Evolutionary conservation across 371 early-diverging fungal species (phyloP), one percentile per base, ranked within the genome.

Genomic region (Mortierella sp.): DNA sequence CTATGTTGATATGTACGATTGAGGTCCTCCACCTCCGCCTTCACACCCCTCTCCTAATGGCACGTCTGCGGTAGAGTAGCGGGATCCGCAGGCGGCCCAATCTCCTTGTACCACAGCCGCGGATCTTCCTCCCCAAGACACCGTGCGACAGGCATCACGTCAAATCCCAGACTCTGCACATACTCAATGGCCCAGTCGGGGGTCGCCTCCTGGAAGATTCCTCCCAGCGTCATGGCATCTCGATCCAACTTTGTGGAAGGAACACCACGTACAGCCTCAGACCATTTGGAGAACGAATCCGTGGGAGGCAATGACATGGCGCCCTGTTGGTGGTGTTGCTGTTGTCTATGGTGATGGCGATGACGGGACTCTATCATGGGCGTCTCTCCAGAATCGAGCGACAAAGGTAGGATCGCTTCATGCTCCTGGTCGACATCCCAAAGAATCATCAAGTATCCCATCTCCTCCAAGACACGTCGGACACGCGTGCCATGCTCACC

Each of bases 401-500:
- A 46, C 27, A 13, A 47, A 12, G 46, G 45, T 2, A 7, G n/a
- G 9, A 14, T 13, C 8, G 38, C 2, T 10, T 43, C 52, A 14
- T 31, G 24, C 38, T 49, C 24, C 5, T 55, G 83, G 62, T 86
- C 84, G 0, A 84, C 82, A 50, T 86, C 84, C 86, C 86, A 86
- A 27, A 86, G 65, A 41, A 84, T 46, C 2, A 81, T 58, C 49
- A 81, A 71, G 60, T 86, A 87, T 0, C 82, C 85, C 78, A 86
- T 69, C 3, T 74, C 57, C 18, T 76, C 71, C 48, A 86, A 61
- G 1, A 83, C 53, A n/a, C 61, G 64, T 34, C 84, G 83, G 47
- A 86, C 84, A 18, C 86, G 82, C 4, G 66, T 68, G 30, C 83
- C 81, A 38, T 80, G 81, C 49, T 85, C 87, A 39, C 85, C 84